Percentiles rank a stretch among this genome's conserved stretches.
phyloP scores from a whole-genome alignment of 164 flowering plant species.

The Kingdonia uniflora region DNA sequence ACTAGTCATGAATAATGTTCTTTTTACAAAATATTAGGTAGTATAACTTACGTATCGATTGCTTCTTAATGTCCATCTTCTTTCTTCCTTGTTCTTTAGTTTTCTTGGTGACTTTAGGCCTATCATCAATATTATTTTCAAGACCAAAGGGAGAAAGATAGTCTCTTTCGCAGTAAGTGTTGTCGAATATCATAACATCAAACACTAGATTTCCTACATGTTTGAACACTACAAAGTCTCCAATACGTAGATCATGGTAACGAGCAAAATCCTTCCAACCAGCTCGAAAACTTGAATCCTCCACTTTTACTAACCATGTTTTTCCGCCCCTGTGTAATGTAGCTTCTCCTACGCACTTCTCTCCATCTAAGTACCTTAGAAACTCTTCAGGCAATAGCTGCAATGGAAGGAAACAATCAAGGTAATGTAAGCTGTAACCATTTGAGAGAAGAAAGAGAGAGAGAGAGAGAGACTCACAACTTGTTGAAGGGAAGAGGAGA shows the following conservation, averaged over 20 bases:
- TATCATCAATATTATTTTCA: not conserved
- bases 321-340: not conserved
- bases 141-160: not conserved
- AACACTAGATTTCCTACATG: not conserved
- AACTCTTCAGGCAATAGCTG: too few species aligned
- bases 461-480: too few species aligned
- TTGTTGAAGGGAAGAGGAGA: too few species aligned
- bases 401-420: too few species aligned
- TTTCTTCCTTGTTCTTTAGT: not conserved
- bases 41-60: not conserved
- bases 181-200: not conserved
- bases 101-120: not conserved
- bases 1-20: too few species aligned
- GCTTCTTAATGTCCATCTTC: not conserved
- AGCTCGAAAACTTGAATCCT: not conserved
- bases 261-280: not conserved
- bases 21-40: not conserved
- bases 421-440: too few species aligned
- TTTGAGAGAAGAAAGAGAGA: too few species aligned
- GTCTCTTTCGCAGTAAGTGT: not conserved
- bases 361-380: too few species aligned
- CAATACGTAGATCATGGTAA: not conserved
- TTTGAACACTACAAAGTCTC: constrained; percentile 1
- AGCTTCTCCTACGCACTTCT: not conserved
- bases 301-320: not conserved